Base-by-base conservation (phyloP, 805 yeast genomes). In the Wickerhamiella cacticola region DNA sequence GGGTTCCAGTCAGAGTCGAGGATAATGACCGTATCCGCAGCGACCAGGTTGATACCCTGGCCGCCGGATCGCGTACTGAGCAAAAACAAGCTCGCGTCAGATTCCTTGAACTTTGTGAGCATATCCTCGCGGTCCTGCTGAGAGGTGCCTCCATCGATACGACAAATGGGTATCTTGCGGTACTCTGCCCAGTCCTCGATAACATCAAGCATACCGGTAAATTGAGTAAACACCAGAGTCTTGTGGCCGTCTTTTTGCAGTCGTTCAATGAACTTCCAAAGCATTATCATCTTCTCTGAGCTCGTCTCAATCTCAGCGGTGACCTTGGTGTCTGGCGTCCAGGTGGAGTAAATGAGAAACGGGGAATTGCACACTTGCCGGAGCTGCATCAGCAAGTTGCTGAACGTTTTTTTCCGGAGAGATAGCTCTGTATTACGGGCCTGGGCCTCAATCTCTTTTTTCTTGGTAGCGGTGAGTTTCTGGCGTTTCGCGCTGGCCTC, bases 1-100 rank as follows among this genome's bases (percentile, higher is more conserved):
- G 97, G 98, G 58, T 89, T 89, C 95, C 96, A 89, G 60, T 89
- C 98, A 49, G 86, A 82, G 59, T 89, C 98, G 59, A 85, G 87
- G 9, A 89, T 57, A 3, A 89, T 75, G 1, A 92, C 97, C 1
- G 94, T 80, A 54, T 92, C 96, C 0, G 97, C 95, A 0, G 81
- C 78, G 0, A 80, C 75, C 48, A 89, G 68, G 59, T 89, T 89
- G 38, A 89, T 76, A 4, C 98, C 98, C 26, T 89, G 71, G 0
- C 97, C 97, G 8, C 96, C 98, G 0, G 97, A 89, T 52, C 97
- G 71, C 0, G 98, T 92, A 12, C 94, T 82, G 12, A 92, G 68
- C 45, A 92, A 63, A 54, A 89, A 89, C 1, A 87, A 70, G 23
- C 68, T 64, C 23, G 59, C 57, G 12, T 57, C 61, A 12, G 57